Base-by-base conservation (phyloP, 306 rosid species). In the Herpetospermum pedunculosum region DNA sequence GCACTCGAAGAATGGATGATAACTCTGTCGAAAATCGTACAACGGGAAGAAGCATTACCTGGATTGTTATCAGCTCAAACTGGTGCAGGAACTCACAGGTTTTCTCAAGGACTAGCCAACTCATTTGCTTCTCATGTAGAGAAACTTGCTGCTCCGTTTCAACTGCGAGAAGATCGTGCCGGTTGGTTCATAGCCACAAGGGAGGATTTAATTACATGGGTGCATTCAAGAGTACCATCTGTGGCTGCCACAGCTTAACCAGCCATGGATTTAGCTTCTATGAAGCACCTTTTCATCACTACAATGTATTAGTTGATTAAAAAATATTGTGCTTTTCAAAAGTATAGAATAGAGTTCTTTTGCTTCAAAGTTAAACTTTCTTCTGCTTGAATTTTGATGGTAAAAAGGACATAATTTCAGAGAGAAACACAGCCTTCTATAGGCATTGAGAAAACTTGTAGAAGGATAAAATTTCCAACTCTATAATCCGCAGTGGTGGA, bases 1-100 rank as follows among this genome's bases (percentile, higher is more conserved):
- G 97, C 96, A 32, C 86, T 91, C 0, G 97, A 91, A 82, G 97
- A 91, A 81, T 95, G 99, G 99, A 88, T 95, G 96, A 78, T 81
- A 75, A 88, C 99, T 25, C 85, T 89, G 28, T 75, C 81, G 77
- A 85, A 87, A 75, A 85, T 95, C 13, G 84, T 89, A 34, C 87
- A 87, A 77, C 81, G 87, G 25, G 77, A 88, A 12, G 96, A 81
- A 82, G 78, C 74, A 15, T 75, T 95, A 53, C 97, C 96, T 0
- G 87, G 82, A 76, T 52, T 84, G 35, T 77, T 91, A 64, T 80
- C 86, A 3, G 97, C 99, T 32, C 99, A 89, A 80, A 88, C 96
- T 1, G 96, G 97, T 19, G 82, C 87, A 0, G 97, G 96, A 64
- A 83, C 84, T 73, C 97, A 91, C 81, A 87, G 85, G 71, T 95